Evolutionary conservation across 306 rosid species (phyloP).

Genomic region (Phaseolus lunatus): DNA sequence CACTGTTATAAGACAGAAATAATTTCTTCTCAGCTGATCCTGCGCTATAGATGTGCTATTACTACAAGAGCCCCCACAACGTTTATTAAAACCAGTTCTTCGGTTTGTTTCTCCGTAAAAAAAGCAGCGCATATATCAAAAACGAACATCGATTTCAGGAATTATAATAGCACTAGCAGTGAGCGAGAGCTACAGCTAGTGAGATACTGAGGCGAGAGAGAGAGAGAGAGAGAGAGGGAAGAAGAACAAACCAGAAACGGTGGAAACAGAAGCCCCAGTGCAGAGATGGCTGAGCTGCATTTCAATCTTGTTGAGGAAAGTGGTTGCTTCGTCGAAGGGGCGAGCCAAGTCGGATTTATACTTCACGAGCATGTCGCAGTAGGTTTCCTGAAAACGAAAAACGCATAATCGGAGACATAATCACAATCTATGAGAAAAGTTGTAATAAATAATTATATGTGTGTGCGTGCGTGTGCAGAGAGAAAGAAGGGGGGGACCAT

Average conservation of each 20-base stretch:
- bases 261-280: constrained; percentile 62
- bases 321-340: constrained; percentile 92
- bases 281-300: constrained; percentile 78
- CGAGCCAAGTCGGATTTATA: constrained; percentile 86
- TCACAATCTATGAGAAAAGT: constrained; percentile 45
- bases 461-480: constrained; percentile 6
- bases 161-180: constrained; percentile 25
- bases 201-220: neutral
- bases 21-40: neutral
- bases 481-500: constrained; percentile 57
- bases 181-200: neutral
- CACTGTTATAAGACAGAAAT: neutral
- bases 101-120: constrained; percentile 3
- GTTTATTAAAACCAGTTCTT: neutral
- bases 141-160: constrained; percentile 42
- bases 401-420: constrained; percentile 15
- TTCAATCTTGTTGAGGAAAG: constrained; percentile 89
- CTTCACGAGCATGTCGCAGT: constrained; percentile 80
- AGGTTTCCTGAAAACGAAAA: constrained; percentile 69
- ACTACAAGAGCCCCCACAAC: neutral
- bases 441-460: constrained; percentile 1
- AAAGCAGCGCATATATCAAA: constrained; percentile 42
- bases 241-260: constrained; percentile 70
- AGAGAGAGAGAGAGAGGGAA: neutral
- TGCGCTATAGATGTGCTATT: neutral